Conservation (phyloP, 805 yeast species). For the Candida nanaspora region DNA sequence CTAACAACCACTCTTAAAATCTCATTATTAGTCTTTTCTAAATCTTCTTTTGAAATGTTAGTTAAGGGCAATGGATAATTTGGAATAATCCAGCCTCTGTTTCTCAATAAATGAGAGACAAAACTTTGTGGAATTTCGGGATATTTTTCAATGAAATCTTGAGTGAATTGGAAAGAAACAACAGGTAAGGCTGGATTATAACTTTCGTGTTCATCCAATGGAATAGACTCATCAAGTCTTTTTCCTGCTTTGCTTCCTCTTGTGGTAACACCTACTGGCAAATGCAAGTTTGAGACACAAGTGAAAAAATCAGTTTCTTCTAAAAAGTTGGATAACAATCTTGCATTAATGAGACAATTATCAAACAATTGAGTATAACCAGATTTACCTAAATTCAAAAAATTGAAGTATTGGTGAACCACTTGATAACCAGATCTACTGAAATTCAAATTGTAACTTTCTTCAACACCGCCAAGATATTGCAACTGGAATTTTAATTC, state of each 20-base stretch:
- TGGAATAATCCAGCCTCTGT: conserved; percentile 82
- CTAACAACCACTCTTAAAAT: conserved; percentile 82
- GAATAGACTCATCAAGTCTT: conserved; percentile 4
- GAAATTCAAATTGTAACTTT: conserved; percentile 79
- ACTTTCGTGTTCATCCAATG: conserved; percentile 28
- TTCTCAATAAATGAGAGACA: conserved; percentile 64
- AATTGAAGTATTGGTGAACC: conserved; percentile 78
- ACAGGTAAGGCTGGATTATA: conserved; percentile 82
- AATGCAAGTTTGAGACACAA: conserved; percentile 72
- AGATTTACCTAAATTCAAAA: conserved; percentile 58
- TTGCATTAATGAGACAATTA: conserved; percentile 62
- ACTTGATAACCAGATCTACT: conserved; percentile 92
- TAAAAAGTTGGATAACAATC: conserved; percentile 54
- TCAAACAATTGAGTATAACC: conserved; percentile 66
- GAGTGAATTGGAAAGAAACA: conserved; percentile 73
- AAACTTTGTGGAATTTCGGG: conserved; percentile 82
- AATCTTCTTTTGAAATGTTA: conserved; percentile 36
- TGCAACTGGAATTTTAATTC: conserved; percentile 69
- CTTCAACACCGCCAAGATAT: conserved; percentile 85
- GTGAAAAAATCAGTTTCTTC: conserved; percentile 63
- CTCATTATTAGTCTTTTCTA: conserved; percentile 37
- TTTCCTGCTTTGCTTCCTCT: conserved; percentile 14
- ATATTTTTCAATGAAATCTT: conserved; percentile 46
- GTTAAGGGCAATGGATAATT: conserved; percentile 71
- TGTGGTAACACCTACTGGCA: conserved; percentile 35